phyloP scores from a whole-genome alignment of 768 basidiomycete genomes.

The Galerina sulciceps region DNA sequence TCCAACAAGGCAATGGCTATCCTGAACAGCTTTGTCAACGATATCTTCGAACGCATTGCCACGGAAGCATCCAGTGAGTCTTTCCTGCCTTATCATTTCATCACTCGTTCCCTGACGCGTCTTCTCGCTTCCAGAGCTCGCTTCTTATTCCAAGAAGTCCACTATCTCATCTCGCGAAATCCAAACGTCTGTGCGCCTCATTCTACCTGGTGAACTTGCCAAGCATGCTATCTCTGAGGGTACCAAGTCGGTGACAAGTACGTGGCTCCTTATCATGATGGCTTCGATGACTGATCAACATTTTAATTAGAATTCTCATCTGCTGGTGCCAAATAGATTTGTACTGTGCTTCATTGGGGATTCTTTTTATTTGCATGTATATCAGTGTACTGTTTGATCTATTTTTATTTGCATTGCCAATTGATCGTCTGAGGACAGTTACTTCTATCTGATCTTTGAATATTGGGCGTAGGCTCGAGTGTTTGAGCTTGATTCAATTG shows the following conservation, averaged over 20 bases:
- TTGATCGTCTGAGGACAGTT: slow-evolving; percentile 9
- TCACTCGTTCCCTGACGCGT: slow-evolving; percentile 1
- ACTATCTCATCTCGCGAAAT: slow-evolving; percentile 99
- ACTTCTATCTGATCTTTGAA: neutral
- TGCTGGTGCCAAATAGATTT: slow-evolving; percentile 54
- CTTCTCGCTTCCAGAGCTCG: slow-evolving; percentile 66
- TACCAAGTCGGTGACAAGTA: slow-evolving; percentile 60
- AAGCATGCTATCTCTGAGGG: slow-evolving; percentile 99
- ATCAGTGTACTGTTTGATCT: slow-evolving; percentile 31
- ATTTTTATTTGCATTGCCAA: slow-evolving; percentile 14
- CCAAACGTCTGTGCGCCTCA: slow-evolving; percentile 93
- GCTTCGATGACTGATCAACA: slow-evolving; percentile 5
- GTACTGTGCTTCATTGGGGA: neutral
- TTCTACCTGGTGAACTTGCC: slow-evolving; percentile 95
- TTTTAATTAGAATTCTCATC: slow-evolving; percentile 55
- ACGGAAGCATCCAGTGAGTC: slow-evolving; percentile 83
- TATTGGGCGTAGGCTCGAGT: neutral
- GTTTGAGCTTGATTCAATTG: too few relatives aligned
- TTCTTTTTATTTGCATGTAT: slow-evolving; percentile 23
- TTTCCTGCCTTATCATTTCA: neutral
- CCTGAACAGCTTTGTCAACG: slow-evolving; percentile 91
- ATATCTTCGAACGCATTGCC: slow-evolving; percentile 92
- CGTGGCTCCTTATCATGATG: slow-evolving; percentile 21
- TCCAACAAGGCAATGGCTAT: slow-evolving; percentile 97
- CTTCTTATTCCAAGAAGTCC: slow-evolving; percentile 98